These are phyloP conservation scores for Allium sativum DNA, from an alignment of 106 monocot genomes.

Conservation along the genomic window DNA sequence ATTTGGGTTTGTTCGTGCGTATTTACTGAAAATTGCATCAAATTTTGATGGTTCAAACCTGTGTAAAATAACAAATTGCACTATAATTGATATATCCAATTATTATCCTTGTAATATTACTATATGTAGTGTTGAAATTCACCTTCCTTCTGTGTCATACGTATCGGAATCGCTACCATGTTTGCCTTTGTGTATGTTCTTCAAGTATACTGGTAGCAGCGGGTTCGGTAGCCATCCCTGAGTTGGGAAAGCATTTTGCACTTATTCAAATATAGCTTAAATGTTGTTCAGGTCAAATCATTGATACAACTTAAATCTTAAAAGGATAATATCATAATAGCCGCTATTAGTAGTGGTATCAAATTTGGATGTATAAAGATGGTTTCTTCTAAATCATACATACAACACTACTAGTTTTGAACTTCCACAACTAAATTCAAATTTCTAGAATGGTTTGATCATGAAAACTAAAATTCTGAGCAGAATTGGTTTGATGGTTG, in stretches of 20 bases:
- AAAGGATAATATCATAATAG: too few relatives aligned
- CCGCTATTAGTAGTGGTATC: too few relatives aligned
- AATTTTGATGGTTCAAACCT: conserved; percentile 35
- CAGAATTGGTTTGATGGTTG: too few relatives aligned
- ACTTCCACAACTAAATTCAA: too few relatives aligned
- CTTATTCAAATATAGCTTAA: too few relatives aligned
- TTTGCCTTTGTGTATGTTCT: not conserved
- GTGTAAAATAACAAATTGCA: not conserved
- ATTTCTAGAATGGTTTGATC: too few relatives aligned
- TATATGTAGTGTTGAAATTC: not conserved
- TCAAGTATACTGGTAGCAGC: not conserved
- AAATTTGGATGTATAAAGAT: too few relatives aligned
- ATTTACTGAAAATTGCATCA: conserved; percentile 33
- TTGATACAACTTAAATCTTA: too few relatives aligned
- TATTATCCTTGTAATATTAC: not conserved
- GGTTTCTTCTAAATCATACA: too few relatives aligned
- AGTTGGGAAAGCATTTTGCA: not conserved
- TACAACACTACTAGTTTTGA: too few relatives aligned
- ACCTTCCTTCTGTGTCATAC: conserved; percentile 2
- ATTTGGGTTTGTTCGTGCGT: conserved; percentile 8
- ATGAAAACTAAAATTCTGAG: too few relatives aligned
- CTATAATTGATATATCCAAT: not conserved
- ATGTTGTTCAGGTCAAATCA: too few relatives aligned
- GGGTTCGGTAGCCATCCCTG: not conserved
- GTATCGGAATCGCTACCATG: conserved; percentile 1